Conservation (phyloP, 805 yeast genomes). For the Brettanomyces custersianus region DNA sequence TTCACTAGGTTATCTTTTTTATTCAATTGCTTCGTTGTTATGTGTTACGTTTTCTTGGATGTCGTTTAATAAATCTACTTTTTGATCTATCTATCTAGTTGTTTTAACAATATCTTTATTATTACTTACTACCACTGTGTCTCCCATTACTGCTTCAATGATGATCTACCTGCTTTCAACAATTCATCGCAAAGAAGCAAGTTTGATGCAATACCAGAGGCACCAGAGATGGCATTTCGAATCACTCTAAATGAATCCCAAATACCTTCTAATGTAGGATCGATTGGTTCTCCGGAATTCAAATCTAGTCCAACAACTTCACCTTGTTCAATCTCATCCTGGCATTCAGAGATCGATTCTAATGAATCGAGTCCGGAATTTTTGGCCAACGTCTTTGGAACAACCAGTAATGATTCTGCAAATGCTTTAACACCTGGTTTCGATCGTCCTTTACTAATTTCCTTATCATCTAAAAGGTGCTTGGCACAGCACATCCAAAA, state of each 20-base stretch:
- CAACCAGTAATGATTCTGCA: constrained; percentile 81
- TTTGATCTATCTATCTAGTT: neutral
- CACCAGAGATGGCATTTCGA: constrained; percentile 85
- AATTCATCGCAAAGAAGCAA: constrained; percentile 90
- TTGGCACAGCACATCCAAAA: constrained; percentile 78
- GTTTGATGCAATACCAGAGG: constrained; percentile 91
- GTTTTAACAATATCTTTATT: neutral
- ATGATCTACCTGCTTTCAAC: constrained; percentile 92
- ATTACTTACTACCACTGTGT: neutral
- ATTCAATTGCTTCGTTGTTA: neutral
- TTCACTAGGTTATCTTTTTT: too few species aligned
- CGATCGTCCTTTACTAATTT: constrained; percentile 65
- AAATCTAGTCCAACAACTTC: constrained; percentile 86
- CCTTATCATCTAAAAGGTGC: constrained; percentile 47
- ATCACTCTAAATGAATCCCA: constrained; percentile 96
- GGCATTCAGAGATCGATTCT: constrained; percentile 81
- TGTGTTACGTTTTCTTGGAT: neutral
- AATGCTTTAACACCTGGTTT: constrained; percentile 90
- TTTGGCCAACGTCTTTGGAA: constrained; percentile 87
- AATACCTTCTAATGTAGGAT: constrained; percentile 87
- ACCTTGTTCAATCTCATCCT: constrained; percentile 78
- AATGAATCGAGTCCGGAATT: constrained; percentile 92
- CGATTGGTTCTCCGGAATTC: constrained; percentile 89
- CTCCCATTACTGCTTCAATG: constrained; percentile 51
- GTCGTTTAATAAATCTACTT: too few species aligned